A percentile compares a stretch with the other conserved stretches of the same genome.
Conservation (phyloP, 1,284 basidiomycete genomes). For the Cystobasidiaceae sp. region DNA sequence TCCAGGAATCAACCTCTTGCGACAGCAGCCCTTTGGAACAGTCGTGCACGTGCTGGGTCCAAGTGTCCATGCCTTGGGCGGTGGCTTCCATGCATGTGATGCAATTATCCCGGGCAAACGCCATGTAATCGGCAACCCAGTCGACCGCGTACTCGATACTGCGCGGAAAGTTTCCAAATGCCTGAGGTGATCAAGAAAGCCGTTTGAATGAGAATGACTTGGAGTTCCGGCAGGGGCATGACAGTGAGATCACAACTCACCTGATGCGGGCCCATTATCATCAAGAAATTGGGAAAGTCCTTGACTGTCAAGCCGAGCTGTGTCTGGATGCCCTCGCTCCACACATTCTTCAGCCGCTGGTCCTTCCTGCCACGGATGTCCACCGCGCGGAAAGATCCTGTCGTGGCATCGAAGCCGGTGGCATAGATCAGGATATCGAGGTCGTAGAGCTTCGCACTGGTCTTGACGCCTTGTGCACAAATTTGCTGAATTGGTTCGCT, state of each 20-base stretch:
- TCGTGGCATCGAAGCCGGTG: conserved; percentile 42
- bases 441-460: conserved; percentile 34
- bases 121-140: not conserved
- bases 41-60: not conserved
- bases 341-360: conserved; percentile 37
- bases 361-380: conserved; percentile 39
- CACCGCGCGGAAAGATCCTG: conserved; percentile 40
- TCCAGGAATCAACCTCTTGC: not conserved
- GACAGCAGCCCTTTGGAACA: not conserved
- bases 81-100: not conserved
- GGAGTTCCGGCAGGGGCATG: too few species aligned
- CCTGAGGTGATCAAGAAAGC: not conserved
- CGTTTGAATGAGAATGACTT: not conserved
- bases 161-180: not conserved
- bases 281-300: conserved; percentile 41
- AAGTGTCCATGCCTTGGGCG: not conserved
- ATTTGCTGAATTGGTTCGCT: conserved; percentile 38
- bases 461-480: conserved; percentile 36
- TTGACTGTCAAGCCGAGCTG: conserved; percentile 38
- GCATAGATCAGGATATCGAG: conserved; percentile 38
- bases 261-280: conserved; percentile 39
- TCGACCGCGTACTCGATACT: not conserved
- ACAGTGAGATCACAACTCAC: not conserved
- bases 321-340: conserved; percentile 39
- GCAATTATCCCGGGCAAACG: not conserved